A percentile compares a stretch with the other conserved stretches of the same genome.
Conservation (phyloP, 805 yeast genomes). For the Hagleromyces aurorensis region DNA sequence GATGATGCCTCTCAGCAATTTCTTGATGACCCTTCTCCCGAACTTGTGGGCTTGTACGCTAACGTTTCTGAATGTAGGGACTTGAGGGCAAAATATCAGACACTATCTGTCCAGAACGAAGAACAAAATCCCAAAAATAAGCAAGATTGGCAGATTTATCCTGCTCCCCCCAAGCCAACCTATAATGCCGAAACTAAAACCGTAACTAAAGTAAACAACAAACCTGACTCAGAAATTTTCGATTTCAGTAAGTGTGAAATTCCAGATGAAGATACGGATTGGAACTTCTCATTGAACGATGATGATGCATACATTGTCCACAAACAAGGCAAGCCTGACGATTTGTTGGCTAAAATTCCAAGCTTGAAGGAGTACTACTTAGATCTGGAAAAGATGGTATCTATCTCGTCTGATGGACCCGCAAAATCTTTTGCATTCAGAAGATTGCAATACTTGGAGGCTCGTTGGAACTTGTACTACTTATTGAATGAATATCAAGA, state of each 20-base stretch:
- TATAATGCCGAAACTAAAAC: constrained; percentile 58
- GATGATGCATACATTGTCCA: constrained; percentile 67
- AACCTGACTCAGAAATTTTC: constrained; percentile 38
- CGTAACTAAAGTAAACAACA: constrained; percentile 35
- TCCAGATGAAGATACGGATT: constrained; percentile 39
- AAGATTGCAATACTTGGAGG: constrained; percentile 87
- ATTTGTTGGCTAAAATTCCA: constrained; percentile 57
- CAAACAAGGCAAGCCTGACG: constrained; percentile 28
- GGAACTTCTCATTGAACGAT: constrained; percentile 48
- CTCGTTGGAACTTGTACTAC: constrained; percentile 90
- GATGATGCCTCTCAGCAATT: constrained; percentile 44
- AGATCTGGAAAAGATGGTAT: constrained; percentile 69
- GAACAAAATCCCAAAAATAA: constrained; percentile 78
- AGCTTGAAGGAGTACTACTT: constrained; percentile 74
- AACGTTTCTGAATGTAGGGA: constrained; percentile 61
- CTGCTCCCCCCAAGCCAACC: constrained; percentile 89
- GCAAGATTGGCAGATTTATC: constrained; percentile 72
- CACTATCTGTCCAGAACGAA: constrained; percentile 62
- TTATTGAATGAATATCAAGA: constrained; percentile 90
- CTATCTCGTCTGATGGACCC: constrained; percentile 88
- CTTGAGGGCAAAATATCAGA: constrained; percentile 69
- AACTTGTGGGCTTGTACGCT: constrained; percentile 53
- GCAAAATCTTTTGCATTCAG: constrained; percentile 93
- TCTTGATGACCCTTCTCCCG: constrained; percentile 58
- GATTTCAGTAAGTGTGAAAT: constrained; percentile 36